Conservation (phyloP, 192 early-diverging fungal genomes). For the Coemansia sp. region DNA sequence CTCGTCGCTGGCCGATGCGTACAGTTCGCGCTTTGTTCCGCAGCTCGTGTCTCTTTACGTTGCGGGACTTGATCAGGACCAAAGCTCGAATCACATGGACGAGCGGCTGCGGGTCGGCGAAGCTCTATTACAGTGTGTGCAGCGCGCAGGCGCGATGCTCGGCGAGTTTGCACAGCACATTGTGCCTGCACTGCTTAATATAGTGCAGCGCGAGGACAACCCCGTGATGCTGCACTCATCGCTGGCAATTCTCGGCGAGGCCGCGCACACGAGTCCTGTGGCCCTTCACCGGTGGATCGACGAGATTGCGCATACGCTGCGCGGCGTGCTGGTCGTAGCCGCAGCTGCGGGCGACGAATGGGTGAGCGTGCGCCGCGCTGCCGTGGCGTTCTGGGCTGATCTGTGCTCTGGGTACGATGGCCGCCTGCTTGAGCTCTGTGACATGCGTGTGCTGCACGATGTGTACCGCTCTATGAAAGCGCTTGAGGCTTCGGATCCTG, state of each 20-base stretch:
- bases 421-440: conserved; percentile 56
- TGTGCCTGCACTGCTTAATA: conserved; percentile 28
- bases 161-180: conserved; percentile 60
- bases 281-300: conserved; percentile 66
- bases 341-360: conserved; percentile 1
- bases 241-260: conserved; percentile 62
- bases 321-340: conserved; percentile 59
- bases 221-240: conserved; percentile 57
- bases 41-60: conserved; percentile 70
- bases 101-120: conserved; percentile 82
- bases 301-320: conserved; percentile 66
- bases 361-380: conserved; percentile 66
- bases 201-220: conserved; percentile 33
- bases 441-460: conserved; percentile 56
- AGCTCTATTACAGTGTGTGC: conserved; percentile 81
- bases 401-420: conserved; percentile 68
- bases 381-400: conserved; percentile 64
- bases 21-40: conserved; percentile 67
- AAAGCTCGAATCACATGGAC: conserved; percentile 52
- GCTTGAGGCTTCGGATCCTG: conserved; percentile 64
- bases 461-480: conserved; percentile 61
- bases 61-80: background rate
- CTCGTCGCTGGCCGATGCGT: conserved; percentile 75
- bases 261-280: conserved; percentile 70
- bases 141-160: conserved; percentile 77